Conservation (phyloP, 805 yeast species). For the Barnettozyma wickerhamii region DNA sequence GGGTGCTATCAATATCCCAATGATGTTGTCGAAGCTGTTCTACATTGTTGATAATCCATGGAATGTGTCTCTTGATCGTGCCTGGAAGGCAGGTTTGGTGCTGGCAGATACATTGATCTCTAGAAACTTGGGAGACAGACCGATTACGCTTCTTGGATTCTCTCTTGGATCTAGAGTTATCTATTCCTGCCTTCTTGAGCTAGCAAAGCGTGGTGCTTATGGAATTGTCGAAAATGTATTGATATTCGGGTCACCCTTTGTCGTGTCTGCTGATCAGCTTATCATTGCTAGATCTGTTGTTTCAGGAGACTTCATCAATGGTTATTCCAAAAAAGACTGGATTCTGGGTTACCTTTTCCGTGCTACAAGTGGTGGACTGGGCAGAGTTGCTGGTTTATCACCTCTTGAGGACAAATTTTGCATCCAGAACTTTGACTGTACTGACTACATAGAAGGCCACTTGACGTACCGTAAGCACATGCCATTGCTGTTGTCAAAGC, state of each 20-base stretch:
- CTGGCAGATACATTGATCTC: slow-evolving; percentile 87
- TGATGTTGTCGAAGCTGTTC: slow-evolving; percentile 84
- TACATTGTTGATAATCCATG: slow-evolving; percentile 94
- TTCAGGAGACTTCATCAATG: slow-evolving; percentile 85
- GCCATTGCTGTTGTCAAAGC: slow-evolving; percentile 66
- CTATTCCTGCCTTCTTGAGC: slow-evolving; percentile 81
- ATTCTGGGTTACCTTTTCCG: slow-evolving; percentile 90
- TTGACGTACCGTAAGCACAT: slow-evolving; percentile 95
- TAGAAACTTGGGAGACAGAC: slow-evolving; percentile 87
- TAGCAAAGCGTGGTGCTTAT: slow-evolving; percentile 79
- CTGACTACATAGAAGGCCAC: slow-evolving; percentile 87
- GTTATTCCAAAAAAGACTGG: slow-evolving; percentile 93
- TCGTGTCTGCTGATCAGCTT: slow-evolving; percentile 72
- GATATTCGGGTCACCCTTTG: slow-evolving; percentile 84
- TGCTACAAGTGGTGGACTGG: slow-evolving; percentile 92
- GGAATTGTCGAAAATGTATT: slow-evolving; percentile 89
- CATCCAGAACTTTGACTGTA: slow-evolving; percentile 83
- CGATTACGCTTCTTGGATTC: slow-evolving; percentile 89
- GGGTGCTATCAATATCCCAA: slow-evolving; percentile 90
- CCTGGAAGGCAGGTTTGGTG: slow-evolving; percentile 92
- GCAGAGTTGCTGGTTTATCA: slow-evolving; percentile 86
- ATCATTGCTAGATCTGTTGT: slow-evolving; percentile 79
- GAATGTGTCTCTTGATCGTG: slow-evolving; percentile 95
- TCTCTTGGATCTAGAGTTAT: slow-evolving; percentile 91
- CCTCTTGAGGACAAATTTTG: slow-evolving; percentile 61